A percentile compares a stretch with the other conserved stretches of the same genome.
Conservation (phyloP, 495 filamentous ascomycete genomes). For the Penicillium nucicola region DNA sequence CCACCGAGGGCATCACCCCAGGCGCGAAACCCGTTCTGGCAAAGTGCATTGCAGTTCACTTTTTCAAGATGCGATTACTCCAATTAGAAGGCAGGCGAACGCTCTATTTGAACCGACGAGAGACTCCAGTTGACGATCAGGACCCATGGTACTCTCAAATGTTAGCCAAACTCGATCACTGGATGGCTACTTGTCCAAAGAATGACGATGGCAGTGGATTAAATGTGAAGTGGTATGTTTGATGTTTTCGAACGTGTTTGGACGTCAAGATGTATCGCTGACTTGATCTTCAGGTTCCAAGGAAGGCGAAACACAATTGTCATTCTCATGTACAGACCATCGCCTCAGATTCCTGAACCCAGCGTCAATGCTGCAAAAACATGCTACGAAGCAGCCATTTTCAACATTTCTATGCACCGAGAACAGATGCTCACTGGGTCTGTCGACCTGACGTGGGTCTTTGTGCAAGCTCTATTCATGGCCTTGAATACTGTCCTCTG, state of each 20-base stretch:
- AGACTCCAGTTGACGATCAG: slow-evolving; percentile 66
- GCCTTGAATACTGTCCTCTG: slow-evolving; percentile 84
- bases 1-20: slow-evolving; percentile 66
- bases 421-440: slow-evolving; percentile 69
- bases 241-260: no score
- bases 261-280: slow-evolving; percentile 12
- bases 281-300: slow-evolving; percentile 57
- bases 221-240: slow-evolving; percentile 57
- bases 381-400: slow-evolving; percentile 78
- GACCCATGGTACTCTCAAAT: slow-evolving; percentile 85
- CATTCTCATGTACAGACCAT: slow-evolving; percentile 79
- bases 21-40: slow-evolving; percentile 63
- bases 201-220: slow-evolving; percentile 63
- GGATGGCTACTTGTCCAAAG: slow-evolving; percentile 60
- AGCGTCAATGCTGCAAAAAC: slow-evolving; percentile 66
- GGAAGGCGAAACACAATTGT: slow-evolving; percentile 79
- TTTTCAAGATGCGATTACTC: slow-evolving; percentile 84
- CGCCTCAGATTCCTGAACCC: slow-evolving; percentile 84
- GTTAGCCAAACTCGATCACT: slow-evolving; percentile 70
- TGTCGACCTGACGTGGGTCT: slow-evolving; percentile 89
- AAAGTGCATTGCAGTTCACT: slow-evolving; percentile 87
- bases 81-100: slow-evolving; percentile 82
- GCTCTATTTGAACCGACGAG: slow-evolving; percentile 75
- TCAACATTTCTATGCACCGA: slow-evolving; percentile 73
- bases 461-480: slow-evolving; percentile 82